These are phyloP conservation scores for Entelexis paramagnoliae DNA, from an alignment of 1,139 yeast genomes.

Conservation along the genomic window DNA sequence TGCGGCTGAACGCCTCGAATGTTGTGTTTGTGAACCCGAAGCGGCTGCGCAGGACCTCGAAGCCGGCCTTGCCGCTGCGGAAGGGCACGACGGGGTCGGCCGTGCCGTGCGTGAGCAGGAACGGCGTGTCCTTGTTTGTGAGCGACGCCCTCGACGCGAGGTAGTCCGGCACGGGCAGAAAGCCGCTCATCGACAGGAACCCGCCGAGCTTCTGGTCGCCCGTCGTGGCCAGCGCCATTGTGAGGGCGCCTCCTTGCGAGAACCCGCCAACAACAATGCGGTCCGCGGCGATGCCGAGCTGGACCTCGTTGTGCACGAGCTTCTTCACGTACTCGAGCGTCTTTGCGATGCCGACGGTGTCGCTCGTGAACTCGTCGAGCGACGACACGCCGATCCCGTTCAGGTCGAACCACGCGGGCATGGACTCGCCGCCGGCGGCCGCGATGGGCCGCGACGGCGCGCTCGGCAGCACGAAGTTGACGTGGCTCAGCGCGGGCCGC, in stretches of 20 bases:
- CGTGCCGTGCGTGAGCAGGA: slow-evolving; percentile 84
- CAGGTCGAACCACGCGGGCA: slow-evolving; percentile 90
- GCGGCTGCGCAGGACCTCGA: slow-evolving; percentile 31
- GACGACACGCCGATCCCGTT: slow-evolving; percentile 42
- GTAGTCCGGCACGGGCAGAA: slow-evolving; percentile 45
- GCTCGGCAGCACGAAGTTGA: slow-evolving; percentile 76
- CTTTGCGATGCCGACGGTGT: slow-evolving; percentile 52
- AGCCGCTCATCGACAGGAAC: slow-evolving; percentile 67
- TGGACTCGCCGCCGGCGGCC: slow-evolving; percentile 47
- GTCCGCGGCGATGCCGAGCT: slow-evolving; percentile 53
- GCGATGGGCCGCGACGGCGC: slow-evolving; percentile 71
- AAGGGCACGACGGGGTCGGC: slow-evolving; percentile 55
- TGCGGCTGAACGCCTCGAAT: slow-evolving; percentile 52
- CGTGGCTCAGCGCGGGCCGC: slow-evolving; percentile 41
- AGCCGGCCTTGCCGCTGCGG: slow-evolving; percentile 41
- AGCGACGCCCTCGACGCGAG: slow-evolving; percentile 26
- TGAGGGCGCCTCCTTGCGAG: slow-evolving; percentile 83
- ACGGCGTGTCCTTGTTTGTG: slow-evolving; percentile 55
- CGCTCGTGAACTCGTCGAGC: slow-evolving; percentile 35
- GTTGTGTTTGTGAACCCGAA: slow-evolving; percentile 47
- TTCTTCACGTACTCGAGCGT: slow-evolving; percentile 45
- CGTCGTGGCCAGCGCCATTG: slow-evolving; percentile 41
- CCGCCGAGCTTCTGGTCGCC: slow-evolving; percentile 62
- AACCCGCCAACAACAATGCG: slow-evolving; percentile 84
- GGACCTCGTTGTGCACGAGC: slow-evolving; percentile 54